Conservation (phyloP, 768 basidiomycete genomes). For the Sutorius australiensis region DNA sequence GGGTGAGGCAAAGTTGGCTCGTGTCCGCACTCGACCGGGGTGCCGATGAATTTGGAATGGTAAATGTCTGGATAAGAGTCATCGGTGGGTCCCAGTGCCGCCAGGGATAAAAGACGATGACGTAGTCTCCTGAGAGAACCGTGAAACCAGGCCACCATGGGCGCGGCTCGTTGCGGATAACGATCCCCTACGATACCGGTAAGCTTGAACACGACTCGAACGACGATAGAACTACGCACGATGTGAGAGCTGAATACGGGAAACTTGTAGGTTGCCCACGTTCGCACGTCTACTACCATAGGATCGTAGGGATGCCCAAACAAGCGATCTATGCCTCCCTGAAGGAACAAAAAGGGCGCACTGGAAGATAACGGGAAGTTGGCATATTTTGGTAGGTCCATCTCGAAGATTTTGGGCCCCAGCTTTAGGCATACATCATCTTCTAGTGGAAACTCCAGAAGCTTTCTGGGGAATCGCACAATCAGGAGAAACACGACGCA, state of each 20-base stretch:
- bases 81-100: background rate
- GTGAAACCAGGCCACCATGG: constrained; percentile 12
- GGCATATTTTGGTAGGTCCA: constrained; percentile 16
- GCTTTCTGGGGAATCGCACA: constrained; percentile 11
- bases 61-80: constrained; percentile 20
- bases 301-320: constrained; percentile 10
- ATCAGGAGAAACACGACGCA: constrained; percentile 5
- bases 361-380: constrained; percentile 16
- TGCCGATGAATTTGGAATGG: constrained; percentile 1
- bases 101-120: constrained; percentile 17
- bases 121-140: constrained; percentile 8
- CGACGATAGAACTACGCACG: constrained; percentile 6
- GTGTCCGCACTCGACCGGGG: background rate
- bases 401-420: constrained; percentile 13
- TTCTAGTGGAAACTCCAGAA: constrained; percentile 18
- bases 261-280: constrained; percentile 15
- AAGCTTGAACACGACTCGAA: background rate
- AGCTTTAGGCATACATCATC: constrained; percentile 10
- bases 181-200: constrained; percentile 3
- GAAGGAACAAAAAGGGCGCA: constrained; percentile 15
- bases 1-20: constrained; percentile 16
- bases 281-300: constrained; percentile 16
- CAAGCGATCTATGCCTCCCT: constrained; percentile 13
- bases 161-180: background rate
- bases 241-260: constrained; percentile 11